Evolutionary conservation across 108 stramenopile species (phyloP), one percentile per base, ranked within the genome.

Genomic region (Mediolabrus comicus): DNA sequence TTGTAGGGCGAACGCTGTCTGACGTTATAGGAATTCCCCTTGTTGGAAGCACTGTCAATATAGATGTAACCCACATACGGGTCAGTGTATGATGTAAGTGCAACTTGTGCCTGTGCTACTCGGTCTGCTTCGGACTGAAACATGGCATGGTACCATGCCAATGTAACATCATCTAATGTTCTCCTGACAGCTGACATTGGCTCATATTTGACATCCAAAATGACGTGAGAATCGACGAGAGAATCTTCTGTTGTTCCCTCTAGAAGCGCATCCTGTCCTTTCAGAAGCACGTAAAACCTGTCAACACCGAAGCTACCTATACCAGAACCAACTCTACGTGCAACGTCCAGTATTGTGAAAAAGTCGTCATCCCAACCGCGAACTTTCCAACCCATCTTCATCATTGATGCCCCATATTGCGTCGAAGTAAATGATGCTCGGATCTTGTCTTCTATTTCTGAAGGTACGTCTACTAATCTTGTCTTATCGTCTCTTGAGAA

Each of bases 1-100:
- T 88, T 85, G 74, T 78, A 88, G 13, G 87, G 83, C 43, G 84
- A 85, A 39, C 84, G 72, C 58, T 85, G 84, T 22, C 87, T 77
- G 0, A 88, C 78, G 34, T 67, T 43, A 51, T 73, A 88, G 22
- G 83, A 62, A 32, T 71, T 53, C 24, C 69, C 58, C n/a, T 13
- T 46, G 7, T 43, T 43, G 19, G 60, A 22, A 25, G 7, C 30
- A 34, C 36, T 68, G 66, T 67, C 77, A 26, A 86, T 62, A 2
- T 74, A 36, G 19, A 85, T 59, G 67, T 76, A 85, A 3, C 87
- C 87, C 27, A 74, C 70, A 59, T 61, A 88, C 13, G 87, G 87
- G 56, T 88, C 87, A 17, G 83, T 79, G 56, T 59, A 86, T 13
- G 87, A 88, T 13, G 87, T 88, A 16, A 88, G 64, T 0, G 56